phyloP scores from a whole-genome alignment of 2,329 filamentous ascomycete species.

The Rugonectria rugulosa region DNA sequence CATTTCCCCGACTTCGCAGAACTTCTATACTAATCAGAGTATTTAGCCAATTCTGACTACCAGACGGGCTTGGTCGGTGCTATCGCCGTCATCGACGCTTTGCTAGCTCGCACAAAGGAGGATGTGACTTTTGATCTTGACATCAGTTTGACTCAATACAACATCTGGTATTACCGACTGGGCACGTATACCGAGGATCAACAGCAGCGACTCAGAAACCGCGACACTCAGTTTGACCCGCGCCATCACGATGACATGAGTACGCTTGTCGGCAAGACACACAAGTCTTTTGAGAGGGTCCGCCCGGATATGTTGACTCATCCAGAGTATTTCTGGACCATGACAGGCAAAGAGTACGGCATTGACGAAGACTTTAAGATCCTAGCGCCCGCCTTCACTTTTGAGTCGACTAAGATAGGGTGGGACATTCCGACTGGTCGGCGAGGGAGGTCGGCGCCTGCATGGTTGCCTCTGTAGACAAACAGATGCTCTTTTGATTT shows the following conservation, averaged over 20 bases:
- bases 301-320: conserved; percentile 10
- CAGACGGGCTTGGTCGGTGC: conserved; percentile 34
- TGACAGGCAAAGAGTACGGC: conserved; percentile 19
- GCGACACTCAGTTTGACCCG: conserved; percentile 24
- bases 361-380: conserved; percentile 9
- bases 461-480: no score
- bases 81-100: conserved; percentile 26
- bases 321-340: conserved; percentile 19
- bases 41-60: conserved; percentile 34
- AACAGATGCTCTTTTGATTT: no score
- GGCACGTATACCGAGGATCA: conserved; percentile 29
- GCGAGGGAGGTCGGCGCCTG: conserved; percentile 11
- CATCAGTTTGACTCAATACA: conserved; percentile 38
- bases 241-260: conserved; percentile 36
- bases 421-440: conserved; percentile 1
- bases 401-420: neutral
- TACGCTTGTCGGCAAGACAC: conserved; percentile 8
- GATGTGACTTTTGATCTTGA: conserved; percentile 34
- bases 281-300: conserved; percentile 14
- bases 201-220: conserved; percentile 17
- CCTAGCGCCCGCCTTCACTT: conserved; percentile 16
- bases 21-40: neutral
- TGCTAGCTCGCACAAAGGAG: conserved; percentile 26
- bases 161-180: conserved; percentile 36
- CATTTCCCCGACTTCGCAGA: neutral